Evolutionary conservation across 768 basidiomycete species (phyloP), one percentile per base, ranked within the genome.

Genomic region (Mycena pura): DNA sequence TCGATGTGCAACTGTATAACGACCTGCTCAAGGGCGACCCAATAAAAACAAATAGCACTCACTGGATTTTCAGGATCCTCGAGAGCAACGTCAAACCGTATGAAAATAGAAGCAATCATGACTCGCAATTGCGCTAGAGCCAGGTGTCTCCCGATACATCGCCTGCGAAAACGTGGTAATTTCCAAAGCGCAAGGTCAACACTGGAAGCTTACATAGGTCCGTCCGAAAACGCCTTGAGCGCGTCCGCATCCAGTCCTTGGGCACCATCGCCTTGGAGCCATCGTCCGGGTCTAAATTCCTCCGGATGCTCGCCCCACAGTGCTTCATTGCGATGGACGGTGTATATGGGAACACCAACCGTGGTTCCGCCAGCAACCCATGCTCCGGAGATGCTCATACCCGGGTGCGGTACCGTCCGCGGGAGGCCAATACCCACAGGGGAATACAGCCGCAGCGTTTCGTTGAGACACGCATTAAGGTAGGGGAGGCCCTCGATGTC

Each of bases 351-450:
- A 5, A 86, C 84, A 39, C 82, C 84, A 43, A 86, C 76, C 41
- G 86, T 69, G 0, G 83, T 69, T 24, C 86, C 86, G 31, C 79
- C 77, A 7, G 77, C 79, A 74, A 86, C 86, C 52, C 74, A 73
- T 61, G 67, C 68, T 21, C 78, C 84, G 45, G 69, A 72, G 10
- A 80, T 72, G n/a, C 63, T n/a, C 13, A 70, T 67, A 5, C 87
- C 86, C 31, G 79, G 80, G 40, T 80, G 75, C 3, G 86, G 83
- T 13, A 82, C 83, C 32, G 83, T 46, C 24, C 88, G 80, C 8
- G 89, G 84, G 5, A 90, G 80, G n/a, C 88, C 88, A 17, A 89
- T 76, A 9, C 77, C 79, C 2, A 83, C 84, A 3, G 87, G 87
- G 7, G 86, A 84, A 73, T 87, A 87, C 10, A 86, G 60, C 4